Percentiles rank a stretch among this genome's conserved stretches.
These are phyloP conservation scores for Erodium trifolium DNA, from an alignment of 441 rosid species.

Conservation along the genomic window DNA sequence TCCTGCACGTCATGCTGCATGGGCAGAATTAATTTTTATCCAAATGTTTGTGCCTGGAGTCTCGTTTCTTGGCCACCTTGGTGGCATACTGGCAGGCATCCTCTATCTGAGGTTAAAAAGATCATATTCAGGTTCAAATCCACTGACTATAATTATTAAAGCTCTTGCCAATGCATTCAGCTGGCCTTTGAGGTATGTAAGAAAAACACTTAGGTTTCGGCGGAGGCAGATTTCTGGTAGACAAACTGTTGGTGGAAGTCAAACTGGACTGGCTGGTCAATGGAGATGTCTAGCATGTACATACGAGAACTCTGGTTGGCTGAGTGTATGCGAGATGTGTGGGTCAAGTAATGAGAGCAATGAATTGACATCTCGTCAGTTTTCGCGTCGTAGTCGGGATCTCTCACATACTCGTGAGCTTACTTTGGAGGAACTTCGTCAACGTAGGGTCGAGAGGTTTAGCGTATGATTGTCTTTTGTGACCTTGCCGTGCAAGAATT, in stretches of 20 bases:
- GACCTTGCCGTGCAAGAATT: no score
- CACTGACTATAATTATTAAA: slow-evolving; percentile 36
- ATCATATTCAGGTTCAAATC: slow-evolving; percentile 44
- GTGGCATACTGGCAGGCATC: slow-evolving; percentile 86
- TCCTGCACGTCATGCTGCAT: slow-evolving; percentile 72
- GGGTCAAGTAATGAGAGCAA: slow-evolving; percentile 41
- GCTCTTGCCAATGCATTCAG: slow-evolving; percentile 34
- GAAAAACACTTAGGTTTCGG: slow-evolving; percentile 27
- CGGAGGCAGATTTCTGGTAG: slow-evolving; percentile 48
- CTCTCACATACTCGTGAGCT: slow-evolving; percentile 18
- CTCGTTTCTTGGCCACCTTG: slow-evolving; percentile 88
- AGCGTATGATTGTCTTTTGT: slow-evolving; percentile 20
- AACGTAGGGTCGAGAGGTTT: slow-evolving; percentile 70
- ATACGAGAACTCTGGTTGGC: slow-evolving; percentile 56
- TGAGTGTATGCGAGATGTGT: slow-evolving; percentile 67
- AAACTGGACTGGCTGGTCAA: slow-evolving; percentile 27
- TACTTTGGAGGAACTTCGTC: slow-evolving; percentile 59
- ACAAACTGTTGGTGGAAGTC: slow-evolving; percentile 54
- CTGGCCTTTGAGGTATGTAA: slow-evolving; percentile 49
- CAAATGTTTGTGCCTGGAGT: slow-evolving; percentile 80
- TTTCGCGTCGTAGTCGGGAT: background rate
- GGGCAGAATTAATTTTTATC: slow-evolving; percentile 80
- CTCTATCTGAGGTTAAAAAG: slow-evolving; percentile 57
- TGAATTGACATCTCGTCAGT: slow-evolving; percentile 23
- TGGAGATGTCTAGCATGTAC: slow-evolving; percentile 92